phyloP scores from a whole-genome alignment of 2,329 filamentous ascomycete species.

The Zymoseptoria ardabiliae region DNA sequence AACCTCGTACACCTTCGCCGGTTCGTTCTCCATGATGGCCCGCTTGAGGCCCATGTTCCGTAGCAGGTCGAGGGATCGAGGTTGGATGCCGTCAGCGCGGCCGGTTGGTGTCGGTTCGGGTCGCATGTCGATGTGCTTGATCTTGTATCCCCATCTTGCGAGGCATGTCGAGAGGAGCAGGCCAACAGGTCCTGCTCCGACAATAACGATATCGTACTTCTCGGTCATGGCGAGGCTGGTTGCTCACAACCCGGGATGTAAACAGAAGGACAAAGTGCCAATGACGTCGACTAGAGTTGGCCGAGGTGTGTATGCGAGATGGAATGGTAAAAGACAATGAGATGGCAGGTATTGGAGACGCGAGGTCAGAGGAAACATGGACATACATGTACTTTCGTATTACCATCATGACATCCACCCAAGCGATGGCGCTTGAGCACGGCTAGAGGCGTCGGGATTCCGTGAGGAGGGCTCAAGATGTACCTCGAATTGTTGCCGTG shows the following conservation, averaged over 20 bases:
- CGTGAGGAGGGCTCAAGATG: no score
- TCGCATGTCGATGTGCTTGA: slow-evolving; percentile 91
- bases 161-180: slow-evolving; percentile 82
- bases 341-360: neutral
- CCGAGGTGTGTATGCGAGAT: neutral
- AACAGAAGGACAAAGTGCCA: neutral
- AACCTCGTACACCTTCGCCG: slow-evolving; percentile 73
- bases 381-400: slow-evolving; percentile 8
- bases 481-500: neutral
- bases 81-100: slow-evolving; percentile 86
- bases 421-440: slow-evolving; percentile 9
- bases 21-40: slow-evolving; percentile 77
- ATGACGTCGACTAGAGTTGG: neutral
- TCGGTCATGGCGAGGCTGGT: slow-evolving; percentile 26
- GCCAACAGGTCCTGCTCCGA: slow-evolving; percentile 83
- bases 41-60: slow-evolving; percentile 86
- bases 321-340: neutral
- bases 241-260: neutral
- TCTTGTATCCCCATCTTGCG: slow-evolving; percentile 86
- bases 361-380: neutral
- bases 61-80: slow-evolving; percentile 76
- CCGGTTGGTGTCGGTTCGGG: slow-evolving; percentile 78
- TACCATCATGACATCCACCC: slow-evolving; percentile 3
- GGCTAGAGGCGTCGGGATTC: slow-evolving; percentile 8
- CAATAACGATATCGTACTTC: slow-evolving; percentile 65